Percentiles rank a stretch among this genome's conserved stretches.
Evolutionary conservation across 306 rosid genomes (phyloP).

Genomic region (Mucuna pruriens): DNA sequence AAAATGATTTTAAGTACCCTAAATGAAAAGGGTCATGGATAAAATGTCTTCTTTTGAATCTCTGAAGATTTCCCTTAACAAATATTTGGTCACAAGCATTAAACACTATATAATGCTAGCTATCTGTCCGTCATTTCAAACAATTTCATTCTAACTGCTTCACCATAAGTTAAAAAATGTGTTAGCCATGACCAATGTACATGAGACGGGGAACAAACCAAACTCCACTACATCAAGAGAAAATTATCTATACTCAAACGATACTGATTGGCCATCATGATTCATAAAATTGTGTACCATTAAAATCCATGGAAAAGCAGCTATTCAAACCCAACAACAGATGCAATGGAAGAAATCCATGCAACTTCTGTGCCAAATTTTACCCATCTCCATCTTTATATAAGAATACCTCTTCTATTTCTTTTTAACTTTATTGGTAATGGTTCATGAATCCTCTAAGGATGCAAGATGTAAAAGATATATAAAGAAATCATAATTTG

Average conservation of each 20-base stretch:
- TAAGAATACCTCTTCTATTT: not conserved
- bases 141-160: constrained; percentile 18
- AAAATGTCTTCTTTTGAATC: not conserved
- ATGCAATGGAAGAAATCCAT: not conserved
- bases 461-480: not conserved
- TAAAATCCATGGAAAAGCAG: not conserved
- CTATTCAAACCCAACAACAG: not conserved
- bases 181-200: constrained; percentile 15
- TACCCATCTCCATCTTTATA: not conserved
- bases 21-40: not conserved
- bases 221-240: not conserved
- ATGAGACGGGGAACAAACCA: not conserved
- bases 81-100: not conserved
- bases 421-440: not conserved
- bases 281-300: not conserved
- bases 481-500: not conserved
- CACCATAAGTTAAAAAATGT: not conserved
- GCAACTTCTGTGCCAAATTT: not conserved
- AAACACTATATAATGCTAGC: constrained; percentile 20
- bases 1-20: not conserved
- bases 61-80: constrained; percentile 2
- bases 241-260: not conserved
- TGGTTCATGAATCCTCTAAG: not conserved
- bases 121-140: not conserved
- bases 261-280: not conserved